These are phyloP conservation scores for Penicillium capsulatum DNA, from an alignment of 2,329 filamentous ascomycete species.

Conservation along the genomic window DNA sequence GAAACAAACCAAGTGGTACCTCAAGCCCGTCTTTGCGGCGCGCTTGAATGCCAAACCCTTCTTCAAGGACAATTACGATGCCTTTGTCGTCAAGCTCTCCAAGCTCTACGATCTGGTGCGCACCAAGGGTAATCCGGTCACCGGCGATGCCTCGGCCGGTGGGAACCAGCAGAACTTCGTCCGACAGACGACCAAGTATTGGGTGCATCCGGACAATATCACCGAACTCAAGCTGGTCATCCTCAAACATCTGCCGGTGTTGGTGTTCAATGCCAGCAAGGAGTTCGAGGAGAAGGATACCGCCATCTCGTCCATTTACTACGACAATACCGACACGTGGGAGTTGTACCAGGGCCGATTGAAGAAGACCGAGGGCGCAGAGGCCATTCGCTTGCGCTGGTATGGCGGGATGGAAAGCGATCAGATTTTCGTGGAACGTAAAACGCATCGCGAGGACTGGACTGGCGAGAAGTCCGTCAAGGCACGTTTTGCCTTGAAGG, in stretches of 20 bases:
- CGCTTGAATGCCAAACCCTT: conserved; percentile 94
- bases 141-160: conserved; percentile 86
- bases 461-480: conserved; percentile 99
- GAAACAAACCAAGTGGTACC: conserved; percentile 92
- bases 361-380: conserved; percentile 96
- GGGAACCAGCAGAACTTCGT: conserved; percentile 93
- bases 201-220: conserved; percentile 98
- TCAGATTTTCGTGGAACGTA: conserved; percentile 94
- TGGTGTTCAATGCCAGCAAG: conserved; percentile 96
- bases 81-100: conserved; percentile 88
- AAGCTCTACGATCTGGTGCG: conserved; percentile 92
- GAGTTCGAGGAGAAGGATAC: conserved; percentile 88
- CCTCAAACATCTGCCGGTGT: conserved; percentile 90
- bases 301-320: conserved; percentile 98
- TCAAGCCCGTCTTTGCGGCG: conserved; percentile 93
- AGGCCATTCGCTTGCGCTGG: conserved; percentile 94
- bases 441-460: conserved; percentile 98
- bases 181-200: conserved; percentile 97
- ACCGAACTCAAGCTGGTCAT: conserved; percentile 98
- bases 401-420: conserved; percentile 95
- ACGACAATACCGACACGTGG: conserved; percentile 90
- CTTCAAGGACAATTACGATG: conserved; percentile 98
- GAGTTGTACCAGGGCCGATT: conserved; percentile 89
- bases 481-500: conserved; percentile 88
- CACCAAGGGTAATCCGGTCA: conserved; percentile 85